Conservation (phyloP, 352 stramenopile species). For the Blastocystis hominis region DNA sequence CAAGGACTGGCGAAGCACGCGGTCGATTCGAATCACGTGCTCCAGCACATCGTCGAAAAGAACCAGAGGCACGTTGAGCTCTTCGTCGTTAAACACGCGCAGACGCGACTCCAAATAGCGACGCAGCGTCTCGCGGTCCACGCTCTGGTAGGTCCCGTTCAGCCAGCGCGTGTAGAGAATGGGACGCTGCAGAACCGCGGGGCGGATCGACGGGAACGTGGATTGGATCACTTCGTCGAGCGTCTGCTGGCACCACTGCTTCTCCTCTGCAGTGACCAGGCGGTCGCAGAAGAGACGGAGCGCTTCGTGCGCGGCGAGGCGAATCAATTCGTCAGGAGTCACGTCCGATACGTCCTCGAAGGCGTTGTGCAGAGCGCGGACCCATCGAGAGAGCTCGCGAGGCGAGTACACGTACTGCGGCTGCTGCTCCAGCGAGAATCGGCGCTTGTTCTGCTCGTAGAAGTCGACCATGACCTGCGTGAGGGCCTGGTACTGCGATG, state of each 20-base stretch:
- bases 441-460: slow-evolving; percentile 88
- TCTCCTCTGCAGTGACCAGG: slow-evolving; percentile 87
- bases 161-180: slow-evolving; percentile 97
- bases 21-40: slow-evolving; percentile 92
- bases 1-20: slow-evolving; percentile 91
- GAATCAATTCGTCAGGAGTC: slow-evolving; percentile 85
- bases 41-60: slow-evolving; percentile 99
- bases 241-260: slow-evolving; percentile 85
- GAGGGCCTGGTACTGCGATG: slow-evolving; percentile 76
- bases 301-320: slow-evolving; percentile 95
- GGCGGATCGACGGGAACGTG: slow-evolving; percentile 68
- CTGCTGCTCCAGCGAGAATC: slow-evolving; percentile 74
- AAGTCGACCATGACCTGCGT: slow-evolving; percentile 99
- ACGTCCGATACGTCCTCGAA: slow-evolving; percentile 76
- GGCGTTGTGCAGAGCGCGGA: slow-evolving; percentile 93
- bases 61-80: slow-evolving; percentile 96
- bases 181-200: slow-evolving; percentile 70
- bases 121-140: slow-evolving; percentile 79
- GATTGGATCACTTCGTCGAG: slow-evolving; percentile 70
- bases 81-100: slow-evolving; percentile 92
- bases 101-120: slow-evolving; percentile 89
- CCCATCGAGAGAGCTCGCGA: slow-evolving; percentile 94
- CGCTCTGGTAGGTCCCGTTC: slow-evolving; percentile 87
- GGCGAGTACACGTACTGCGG: slow-evolving; percentile 99
- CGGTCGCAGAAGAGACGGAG: slow-evolving; percentile 96